Evolutionary conservation across 1,284 basidiomycete genomes (phyloP).

Genomic region (Ustilago xerochloae): DNA sequence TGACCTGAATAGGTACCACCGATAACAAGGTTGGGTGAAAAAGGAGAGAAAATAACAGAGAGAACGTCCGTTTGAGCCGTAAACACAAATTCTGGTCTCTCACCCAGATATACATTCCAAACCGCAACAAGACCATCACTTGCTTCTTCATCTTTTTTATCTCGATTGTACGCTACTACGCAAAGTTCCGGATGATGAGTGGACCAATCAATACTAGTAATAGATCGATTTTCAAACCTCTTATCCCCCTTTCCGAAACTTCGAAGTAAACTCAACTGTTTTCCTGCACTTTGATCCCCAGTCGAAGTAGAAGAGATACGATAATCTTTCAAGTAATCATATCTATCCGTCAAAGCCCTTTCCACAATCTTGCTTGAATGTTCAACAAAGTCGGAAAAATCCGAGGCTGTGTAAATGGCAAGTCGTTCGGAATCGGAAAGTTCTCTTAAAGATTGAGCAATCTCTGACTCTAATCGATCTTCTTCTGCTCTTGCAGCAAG

Average conservation of each 20-base stretch:
- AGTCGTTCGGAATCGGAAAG: conserved; percentile 84
- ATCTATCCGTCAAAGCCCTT: conserved; percentile 92
- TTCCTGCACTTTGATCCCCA: conserved; percentile 9
- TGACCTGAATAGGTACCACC: conserved; percentile 98
- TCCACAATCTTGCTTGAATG: conserved; percentile 94
- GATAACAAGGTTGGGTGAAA: conserved; percentile 95
- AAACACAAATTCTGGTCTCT: conserved; percentile 96
- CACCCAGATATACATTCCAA: conserved; percentile 94
- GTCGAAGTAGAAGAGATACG: conserved; percentile 77
- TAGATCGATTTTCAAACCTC: conserved; percentile 78
- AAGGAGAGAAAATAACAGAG: conserved; percentile 94
- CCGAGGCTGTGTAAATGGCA: conserved; percentile 83
- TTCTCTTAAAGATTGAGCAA: conserved; percentile 85
- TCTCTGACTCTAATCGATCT: conserved; percentile 74
- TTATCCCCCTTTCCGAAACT: conserved; percentile 57
- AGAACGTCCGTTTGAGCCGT: conserved; percentile 97
- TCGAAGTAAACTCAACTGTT: conserved; percentile 41
- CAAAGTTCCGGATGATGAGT: conserved; percentile 97
- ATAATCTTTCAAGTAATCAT: conserved; percentile 97
- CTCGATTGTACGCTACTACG: conserved; percentile 96
- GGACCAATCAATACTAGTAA: conserved; percentile 97
- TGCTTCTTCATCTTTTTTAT: conserved; percentile 76
- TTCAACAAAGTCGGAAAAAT: conserved; percentile 93
- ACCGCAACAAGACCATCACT: conserved; percentile 96
- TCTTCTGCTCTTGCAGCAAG: conserved; percentile 70